Conservation (phyloP, 306 rosid species). For the Fragaria ananassa region DNA sequence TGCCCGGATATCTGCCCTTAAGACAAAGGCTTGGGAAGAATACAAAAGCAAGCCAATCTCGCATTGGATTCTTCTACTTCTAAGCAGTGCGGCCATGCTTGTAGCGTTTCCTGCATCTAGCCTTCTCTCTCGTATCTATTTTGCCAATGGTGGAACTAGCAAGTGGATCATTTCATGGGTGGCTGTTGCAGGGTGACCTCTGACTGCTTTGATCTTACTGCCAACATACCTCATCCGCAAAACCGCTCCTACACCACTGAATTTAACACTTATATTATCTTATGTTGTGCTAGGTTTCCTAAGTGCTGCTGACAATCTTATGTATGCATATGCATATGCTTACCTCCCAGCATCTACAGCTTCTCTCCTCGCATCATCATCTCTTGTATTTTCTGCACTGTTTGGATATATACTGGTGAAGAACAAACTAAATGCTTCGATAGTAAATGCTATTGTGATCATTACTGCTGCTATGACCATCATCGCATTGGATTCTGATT, state of each 20-base stretch:
- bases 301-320: conserved; percentile 87
- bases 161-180: conserved; percentile 98
- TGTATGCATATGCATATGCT: conserved; percentile 96
- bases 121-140: conserved; percentile 82
- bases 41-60: conserved; percentile 63
- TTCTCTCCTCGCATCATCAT: conserved; percentile 77
- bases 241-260: conserved; percentile 59
- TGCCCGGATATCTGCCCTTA: conserved; percentile 41
- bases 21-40: conserved; percentile 33
- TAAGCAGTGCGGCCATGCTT: conserved; percentile 74
- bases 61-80: conserved; percentile 70
- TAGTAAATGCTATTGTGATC: conserved; percentile 57
- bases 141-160: conserved; percentile 69
- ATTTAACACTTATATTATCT: conserved; percentile 44
- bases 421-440: conserved; percentile 64
- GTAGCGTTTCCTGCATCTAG: conserved; percentile 88
- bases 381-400: conserved; percentile 71
- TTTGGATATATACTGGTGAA: conserved; percentile 78
- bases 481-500: conserved; percentile 80
- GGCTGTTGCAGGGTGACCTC: conserved; percentile 91
- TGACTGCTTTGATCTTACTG: conserved; percentile 58
- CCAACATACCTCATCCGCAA: conserved; percentile 53
- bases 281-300: conserved; percentile 62
- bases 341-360: conserved; percentile 96
- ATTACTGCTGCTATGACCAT: conserved; percentile 72